Evolutionary conservation across 2,329 filamentous ascomycete species (phyloP), one percentile per base, ranked within the genome.

Genomic region (Neonectria hederae): DNA sequence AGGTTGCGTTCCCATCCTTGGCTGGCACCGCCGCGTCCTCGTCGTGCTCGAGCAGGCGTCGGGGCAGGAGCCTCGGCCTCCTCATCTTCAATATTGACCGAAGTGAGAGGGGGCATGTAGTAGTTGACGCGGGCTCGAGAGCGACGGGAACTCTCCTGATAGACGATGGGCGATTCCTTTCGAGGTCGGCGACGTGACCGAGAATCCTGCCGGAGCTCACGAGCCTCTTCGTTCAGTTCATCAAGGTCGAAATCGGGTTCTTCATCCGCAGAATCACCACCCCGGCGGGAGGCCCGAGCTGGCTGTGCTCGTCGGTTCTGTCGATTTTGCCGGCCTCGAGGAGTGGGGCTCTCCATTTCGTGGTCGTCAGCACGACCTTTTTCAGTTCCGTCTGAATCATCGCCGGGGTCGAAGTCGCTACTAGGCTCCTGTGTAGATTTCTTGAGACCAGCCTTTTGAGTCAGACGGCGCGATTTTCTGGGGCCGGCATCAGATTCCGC

Each of bases 1-100:
- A 98, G 84, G 62, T 87, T 92, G 54, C 94, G 91, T 75, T 95
- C 93, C 89, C 90, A 93, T 46, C 80, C 81, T 11, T 83, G 81
- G 30, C 83, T 86, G 40, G 85, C 89, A 54, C 84, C 87, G 61
- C 83, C 86, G 49, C 88, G 86, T 35, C 89, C 87, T 51, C 91
- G 88, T 68, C 88, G 88, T 65, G 88, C 87, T 61, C 90, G 89
- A 22, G 89, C 87, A 40, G 91, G 89, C 4, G 91, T 91, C 8
- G 92, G 87, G 6, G 87, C 87, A 10, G 87, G 82, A 61, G 89
- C 88, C 52, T 90, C 87, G 49, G 87, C 90, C 30, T 92, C 91
- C 54, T 93, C 89, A 57, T 90, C 91, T 69, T 97, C 93, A 1
- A 92, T 86, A 43, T 89, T 85, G 19, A 79, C 79, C 8, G 80